Evolutionary conservation across 192 early-diverging fungal species (phyloP).

Genomic region (Lunasporangiospora selenospora): DNA sequence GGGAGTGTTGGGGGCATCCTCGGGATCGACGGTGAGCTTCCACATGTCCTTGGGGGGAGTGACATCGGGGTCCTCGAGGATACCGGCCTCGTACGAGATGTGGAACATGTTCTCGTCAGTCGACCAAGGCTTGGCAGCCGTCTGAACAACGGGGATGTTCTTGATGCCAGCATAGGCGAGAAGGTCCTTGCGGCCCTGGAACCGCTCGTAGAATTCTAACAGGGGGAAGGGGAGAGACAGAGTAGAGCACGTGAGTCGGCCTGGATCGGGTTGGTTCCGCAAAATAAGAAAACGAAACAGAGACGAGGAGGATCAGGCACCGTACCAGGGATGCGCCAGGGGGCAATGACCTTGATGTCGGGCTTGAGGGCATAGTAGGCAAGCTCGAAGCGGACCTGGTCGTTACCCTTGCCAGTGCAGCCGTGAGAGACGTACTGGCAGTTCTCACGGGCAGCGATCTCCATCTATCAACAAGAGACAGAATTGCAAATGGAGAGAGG

Average conservation of each 20-base stretch:
- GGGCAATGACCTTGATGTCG: conserved; percentile 95
- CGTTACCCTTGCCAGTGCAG: conserved; percentile 99
- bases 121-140: conserved; percentile 96
- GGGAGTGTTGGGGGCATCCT: conserved; percentile 94
- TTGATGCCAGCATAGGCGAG: conserved; percentile 92
- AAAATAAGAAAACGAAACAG: not conserved
- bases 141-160: conserved; percentile 94
- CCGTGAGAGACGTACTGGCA: conserved; percentile 99
- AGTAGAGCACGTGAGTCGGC: not conserved
- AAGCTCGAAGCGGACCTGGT: conserved; percentile 99
- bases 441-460: conserved; percentile 91
- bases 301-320: not conserved
- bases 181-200: conserved; percentile 91
- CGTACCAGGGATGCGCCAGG: conserved; percentile 91
- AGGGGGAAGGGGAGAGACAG: no score
- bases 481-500: no score
- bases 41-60: conserved; percentile 99
- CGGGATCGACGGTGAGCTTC: conserved; percentile 97
- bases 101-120: conserved; percentile 99
- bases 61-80: conserved; percentile 94
- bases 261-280: not conserved
- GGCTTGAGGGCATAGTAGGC: conserved; percentile 97
- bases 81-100: conserved; percentile 98
- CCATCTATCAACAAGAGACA: conserved; percentile 77
- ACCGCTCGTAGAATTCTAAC: conserved; percentile 90